These are phyloP conservation scores for Plantago major DNA, from an alignment of 257 asterid genomes.

Conservation along the genomic window DNA sequence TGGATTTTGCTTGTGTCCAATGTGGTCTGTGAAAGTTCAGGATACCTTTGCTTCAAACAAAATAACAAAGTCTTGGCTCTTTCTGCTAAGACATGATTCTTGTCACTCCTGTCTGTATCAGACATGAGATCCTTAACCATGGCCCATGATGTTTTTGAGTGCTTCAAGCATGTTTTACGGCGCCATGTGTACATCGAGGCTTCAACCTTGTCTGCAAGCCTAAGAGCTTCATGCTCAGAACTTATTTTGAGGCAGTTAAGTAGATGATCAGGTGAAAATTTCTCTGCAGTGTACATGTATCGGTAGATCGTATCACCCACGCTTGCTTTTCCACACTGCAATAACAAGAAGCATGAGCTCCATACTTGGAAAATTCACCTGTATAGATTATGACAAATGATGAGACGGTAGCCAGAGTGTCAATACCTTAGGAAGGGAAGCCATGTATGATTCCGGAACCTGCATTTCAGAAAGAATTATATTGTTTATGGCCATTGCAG, in stretches of 20 bases:
- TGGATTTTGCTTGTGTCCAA: conserved; percentile 83
- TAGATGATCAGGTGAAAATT: conserved; percentile 58
- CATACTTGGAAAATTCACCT: not conserved
- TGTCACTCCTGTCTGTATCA: conserved; percentile 66
- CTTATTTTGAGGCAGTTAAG: conserved; percentile 55
- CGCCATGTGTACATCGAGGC: conserved; percentile 87
- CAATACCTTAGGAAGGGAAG: conserved; percentile 83
- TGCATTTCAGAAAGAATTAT: conserved; percentile 77
- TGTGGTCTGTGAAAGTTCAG: conserved; percentile 84
- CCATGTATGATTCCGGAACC: conserved; percentile 74
- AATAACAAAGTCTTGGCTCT: conserved; percentile 64
- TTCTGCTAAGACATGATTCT: conserved; percentile 63
- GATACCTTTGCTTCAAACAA: conserved; percentile 77
- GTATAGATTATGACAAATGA: not conserved
- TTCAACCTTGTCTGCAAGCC: conserved; percentile 85
- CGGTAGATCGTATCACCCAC: conserved; percentile 75
- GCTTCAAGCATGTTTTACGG: conserved; percentile 51
- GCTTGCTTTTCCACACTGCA: conserved; percentile 79
- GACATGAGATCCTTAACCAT: conserved; percentile 71
- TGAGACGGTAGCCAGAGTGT: not conserved
- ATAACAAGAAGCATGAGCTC: not conserved
- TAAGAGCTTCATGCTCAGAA: conserved; percentile 84
- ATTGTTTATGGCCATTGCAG: conserved; percentile 83
- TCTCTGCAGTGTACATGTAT: conserved; percentile 51
- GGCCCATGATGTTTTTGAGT: conserved; percentile 79